These are phyloP conservation scores for Barnettozyma sucrosica DNA, from an alignment of 805 yeast genomes.

Conservation along the genomic window DNA sequence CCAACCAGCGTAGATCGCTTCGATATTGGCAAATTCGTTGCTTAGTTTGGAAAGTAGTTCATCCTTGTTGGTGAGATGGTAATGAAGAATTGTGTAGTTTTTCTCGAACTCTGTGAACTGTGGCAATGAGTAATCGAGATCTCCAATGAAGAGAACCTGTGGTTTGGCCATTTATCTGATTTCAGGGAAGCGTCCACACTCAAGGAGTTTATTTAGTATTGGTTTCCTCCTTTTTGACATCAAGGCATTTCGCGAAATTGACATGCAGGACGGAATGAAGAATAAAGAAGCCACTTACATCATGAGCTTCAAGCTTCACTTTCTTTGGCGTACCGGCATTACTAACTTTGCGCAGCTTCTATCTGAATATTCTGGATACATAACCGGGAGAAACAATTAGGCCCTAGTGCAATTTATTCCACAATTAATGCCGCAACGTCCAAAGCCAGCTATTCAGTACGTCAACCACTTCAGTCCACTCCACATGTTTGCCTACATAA, in stretches of 20 bases:
- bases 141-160: constrained; percentile 37
- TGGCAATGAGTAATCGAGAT: constrained; percentile 32
- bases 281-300: too few species aligned
- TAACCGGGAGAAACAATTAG: too few species aligned
- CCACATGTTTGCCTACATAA: not conserved
- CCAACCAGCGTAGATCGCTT: constrained; percentile 57
- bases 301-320: not conserved
- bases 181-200: too few species aligned
- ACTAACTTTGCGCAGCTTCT: too few species aligned
- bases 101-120: constrained; percentile 31
- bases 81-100: constrained; percentile 30
- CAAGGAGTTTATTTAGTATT: too few species aligned
- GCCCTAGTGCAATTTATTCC: too few species aligned
- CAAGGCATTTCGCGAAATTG: not conserved
- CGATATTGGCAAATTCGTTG: constrained; percentile 32
- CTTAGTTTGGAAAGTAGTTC: constrained; percentile 34
- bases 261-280: not conserved
- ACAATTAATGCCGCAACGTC: too few species aligned
- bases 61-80: constrained; percentile 34
- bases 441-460: too few species aligned
- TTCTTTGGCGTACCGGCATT: too few species aligned
- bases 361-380: too few species aligned
- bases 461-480: too few species aligned
- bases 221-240: not conserved
- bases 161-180: constrained; percentile 3